Conservation (phyloP, 331 rosid species). For the Malus hybrid region DNA sequence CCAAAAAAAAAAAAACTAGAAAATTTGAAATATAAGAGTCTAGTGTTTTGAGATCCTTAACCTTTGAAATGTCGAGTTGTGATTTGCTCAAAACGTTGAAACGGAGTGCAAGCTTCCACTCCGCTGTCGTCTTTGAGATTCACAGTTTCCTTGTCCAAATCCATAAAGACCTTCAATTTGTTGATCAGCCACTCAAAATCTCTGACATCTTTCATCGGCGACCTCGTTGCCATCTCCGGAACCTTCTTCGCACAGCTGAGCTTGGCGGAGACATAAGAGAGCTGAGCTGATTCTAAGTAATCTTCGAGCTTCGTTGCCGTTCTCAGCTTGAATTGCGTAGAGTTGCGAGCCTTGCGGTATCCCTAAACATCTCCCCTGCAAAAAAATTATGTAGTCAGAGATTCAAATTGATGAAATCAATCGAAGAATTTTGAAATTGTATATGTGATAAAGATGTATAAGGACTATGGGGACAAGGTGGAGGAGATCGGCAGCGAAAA, state of each 20-base stretch:
- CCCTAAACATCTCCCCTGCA: neutral
- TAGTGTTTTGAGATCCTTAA: neutral
- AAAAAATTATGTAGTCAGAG: neutral
- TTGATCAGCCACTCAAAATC: slow-evolving; percentile 26
- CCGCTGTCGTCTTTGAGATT: slow-evolving; percentile 11
- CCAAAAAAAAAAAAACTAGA: no score
- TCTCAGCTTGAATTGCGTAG: neutral
- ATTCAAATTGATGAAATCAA: neutral
- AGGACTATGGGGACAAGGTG: neutral
- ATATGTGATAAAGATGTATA: neutral
- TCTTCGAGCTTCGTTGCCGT: slow-evolving; percentile 20
- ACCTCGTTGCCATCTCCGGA: neutral
- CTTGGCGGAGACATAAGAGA: slow-evolving; percentile 15
- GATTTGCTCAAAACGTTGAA: slow-evolving; percentile 15
- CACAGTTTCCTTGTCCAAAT: neutral
- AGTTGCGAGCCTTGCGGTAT: neutral
- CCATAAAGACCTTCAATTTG: slow-evolving; percentile 21
- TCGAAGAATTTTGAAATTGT: neutral
- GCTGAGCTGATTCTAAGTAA: slow-evolving; percentile 28
- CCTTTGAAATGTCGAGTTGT: neutral
- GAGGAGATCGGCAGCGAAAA: slow-evolving; percentile 8
- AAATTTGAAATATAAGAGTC: no score
- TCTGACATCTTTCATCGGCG: neutral
- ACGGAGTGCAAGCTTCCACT: slow-evolving; percentile 15
- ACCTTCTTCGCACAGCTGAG: slow-evolving; percentile 10